Base-by-base conservation (phyloP, 805 yeast genomes). In the Debaryomyces tyrocola region DNA sequence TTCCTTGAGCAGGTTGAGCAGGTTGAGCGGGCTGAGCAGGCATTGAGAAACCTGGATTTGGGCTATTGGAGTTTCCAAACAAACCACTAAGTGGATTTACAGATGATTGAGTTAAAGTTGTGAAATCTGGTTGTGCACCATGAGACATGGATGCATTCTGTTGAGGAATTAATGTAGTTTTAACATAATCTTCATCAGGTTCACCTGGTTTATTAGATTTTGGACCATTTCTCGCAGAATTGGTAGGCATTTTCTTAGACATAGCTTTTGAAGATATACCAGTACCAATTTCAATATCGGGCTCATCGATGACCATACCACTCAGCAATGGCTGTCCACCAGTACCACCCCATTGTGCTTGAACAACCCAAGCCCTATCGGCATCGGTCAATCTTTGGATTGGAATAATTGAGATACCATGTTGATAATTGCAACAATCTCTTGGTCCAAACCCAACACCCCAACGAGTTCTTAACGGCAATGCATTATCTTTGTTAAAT, bases 381-480 rank as follows among this genome's bases (percentile, higher is more conserved):
- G 97, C 96, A 49, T 94, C 99, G 0, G 99, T 94, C 55, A 94
- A 77, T 58, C 97, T 80, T 48, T 80, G 80, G 41, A 94, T 70
- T 12, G 98, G 97, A 50, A 94, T 90, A 33, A 90, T 80, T 49
- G 96, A 86, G 33, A 85, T 77, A 51, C 99, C 99, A 47, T 85
- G 85, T 60, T 85, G 91, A 67, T 94, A 94, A 67, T 94, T 95
- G 65, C 96, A 89, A 73, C 98, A 92, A 66, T 94, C 98, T 73
- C 99, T 83, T 45, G 99, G 99, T 4, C 99, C 99, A 61, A 87
- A 94, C 1, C 99, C 99, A 51, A 94, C 98, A 55, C 98, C 99
- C 99, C 99, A 94, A 63, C 97, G 80, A 4, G 95, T 88, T 68
- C 98, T 81, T 55, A 94, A 73, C 55, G 81, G 72, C 62, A 73